Evolutionary conservation across 2,329 filamentous ascomycete genomes (phyloP), one percentile per base, ranked within the genome.

Genomic region (Pseudogymnoascus sp.): DNA sequence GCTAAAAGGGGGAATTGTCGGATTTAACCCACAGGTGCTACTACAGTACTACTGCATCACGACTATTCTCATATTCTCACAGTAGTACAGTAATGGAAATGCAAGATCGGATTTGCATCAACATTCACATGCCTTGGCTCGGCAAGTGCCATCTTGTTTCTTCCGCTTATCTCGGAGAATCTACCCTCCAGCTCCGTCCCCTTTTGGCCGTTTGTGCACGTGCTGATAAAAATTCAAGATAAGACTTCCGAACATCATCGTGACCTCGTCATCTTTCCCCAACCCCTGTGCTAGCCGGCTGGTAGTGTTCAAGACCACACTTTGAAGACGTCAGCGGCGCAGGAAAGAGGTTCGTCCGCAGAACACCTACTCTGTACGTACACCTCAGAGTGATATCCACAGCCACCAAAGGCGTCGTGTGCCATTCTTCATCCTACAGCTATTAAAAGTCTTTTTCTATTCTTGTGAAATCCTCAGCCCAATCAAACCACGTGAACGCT

Each of bases 91-190:
- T 53, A 56, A 16, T 18, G 6, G 47, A 56, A 18, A 16, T 33
- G 44, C 25, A 56, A 8, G n/a, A 56, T 33, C 25, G 5, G 25
- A 33, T 31, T 56, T 56, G n/a, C n/a, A 33, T 33, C n/a, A 56
- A 33, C n/a, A 56, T 56, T 53, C 47, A 56, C 47, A 56, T 56
- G 47, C 47, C 25, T 56, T 56, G 47, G 25, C 25, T 56, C 47
- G 47, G 47, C 47, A 56, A 56, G 5, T 56, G 47, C 47, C 47
- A 56, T 33, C 47, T 53, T 53, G 44, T 31, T 31, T 28, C 44
- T 53, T 21, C 23, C 23, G 23, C 14, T 44, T 53, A 33, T 18
- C 47, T 56, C 47, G 47, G 47, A 56, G 47, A 33, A 56, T 31
- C 44, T 12, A 23, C 5, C 44, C 6, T 47, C 47, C 23, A 31